Percentiles rank a stretch among this genome's conserved stretches.
Conservation (phyloP, 257 asterid genomes). For the Solanum sparsipilum region DNA sequence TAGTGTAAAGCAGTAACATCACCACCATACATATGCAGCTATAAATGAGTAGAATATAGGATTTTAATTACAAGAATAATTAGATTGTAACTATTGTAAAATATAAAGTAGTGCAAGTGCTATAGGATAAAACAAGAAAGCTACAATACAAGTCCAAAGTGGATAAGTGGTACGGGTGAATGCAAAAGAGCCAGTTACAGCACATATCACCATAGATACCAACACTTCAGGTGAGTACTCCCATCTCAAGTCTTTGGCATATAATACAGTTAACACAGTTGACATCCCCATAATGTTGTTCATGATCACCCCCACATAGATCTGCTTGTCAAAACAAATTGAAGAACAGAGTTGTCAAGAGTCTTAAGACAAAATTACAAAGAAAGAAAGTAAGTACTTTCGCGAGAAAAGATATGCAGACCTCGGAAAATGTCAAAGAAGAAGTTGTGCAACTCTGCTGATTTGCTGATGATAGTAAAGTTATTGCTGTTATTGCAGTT, state of each 20-base stretch:
- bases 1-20: neutral
- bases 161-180: constrained; percentile 27
- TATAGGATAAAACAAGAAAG: constrained; percentile 42
- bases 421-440: constrained; percentile 73
- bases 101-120: constrained; percentile 32
- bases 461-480: constrained; percentile 30
- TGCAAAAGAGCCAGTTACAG: constrained; percentile 32
- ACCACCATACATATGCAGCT: neutral
- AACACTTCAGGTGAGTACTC: constrained; percentile 59
- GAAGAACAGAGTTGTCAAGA: neutral
- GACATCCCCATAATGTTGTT: constrained; percentile 51
- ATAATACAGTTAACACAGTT: constrained; percentile 34
- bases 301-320: constrained; percentile 53
- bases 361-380: neutral
- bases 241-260: constrained; percentile 47
- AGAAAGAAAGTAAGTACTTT: neutral
- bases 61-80: neutral
- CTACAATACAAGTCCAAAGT: constrained; percentile 40
- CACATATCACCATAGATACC: constrained; percentile 30
- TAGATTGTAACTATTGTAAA: constrained; percentile 14
- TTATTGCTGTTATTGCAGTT: constrained; percentile 23
- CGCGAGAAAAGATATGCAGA: neutral
- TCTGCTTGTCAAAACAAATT: constrained; percentile 17
- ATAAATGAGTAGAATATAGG: neutral
- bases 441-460: constrained; percentile 35